Evolutionary conservation across 225 moss, liverwort and hornwort species (phyloP).

Genomic region (Rhytidiadelphus loreus): DNA sequence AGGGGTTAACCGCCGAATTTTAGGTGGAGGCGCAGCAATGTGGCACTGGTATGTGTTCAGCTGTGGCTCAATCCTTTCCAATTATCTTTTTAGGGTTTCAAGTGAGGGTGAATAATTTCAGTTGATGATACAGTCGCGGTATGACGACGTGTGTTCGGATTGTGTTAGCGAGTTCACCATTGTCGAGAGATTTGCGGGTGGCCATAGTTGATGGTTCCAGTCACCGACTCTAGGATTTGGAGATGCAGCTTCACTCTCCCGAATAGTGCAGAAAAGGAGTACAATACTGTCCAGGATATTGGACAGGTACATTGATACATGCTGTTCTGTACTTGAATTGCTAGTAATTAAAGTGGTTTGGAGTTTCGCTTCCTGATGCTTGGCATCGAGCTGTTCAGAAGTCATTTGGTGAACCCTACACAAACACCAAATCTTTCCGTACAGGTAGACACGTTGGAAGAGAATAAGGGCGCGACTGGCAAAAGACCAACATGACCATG

Average conservation of each 20-base stretch:
- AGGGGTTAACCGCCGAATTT: no score
- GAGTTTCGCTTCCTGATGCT: not conserved
- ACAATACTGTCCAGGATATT: conserved; percentile 43
- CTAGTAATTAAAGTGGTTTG: not conserved
- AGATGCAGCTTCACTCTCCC: conserved; percentile 63
- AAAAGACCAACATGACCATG: conserved; percentile 61
- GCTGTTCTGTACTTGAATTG: not conserved
- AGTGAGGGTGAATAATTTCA: not conserved
- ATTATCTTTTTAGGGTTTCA: not conserved
- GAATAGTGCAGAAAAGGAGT: conserved; percentile 41
- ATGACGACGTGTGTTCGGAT: not conserved
- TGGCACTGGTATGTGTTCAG: conserved; percentile 34
- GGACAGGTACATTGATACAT: conserved; percentile 32
- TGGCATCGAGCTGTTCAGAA: not conserved
- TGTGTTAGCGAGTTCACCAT: conserved; percentile 37
- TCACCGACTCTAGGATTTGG: conserved; percentile 62
- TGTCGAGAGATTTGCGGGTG: conserved; percentile 46
- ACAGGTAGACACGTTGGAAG: conserved; percentile 46
- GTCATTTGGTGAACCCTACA: not conserved
- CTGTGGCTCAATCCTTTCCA: not conserved
- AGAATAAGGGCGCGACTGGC: conserved; percentile 54
- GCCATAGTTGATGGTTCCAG: conserved; percentile 49
- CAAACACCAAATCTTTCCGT: not conserved
- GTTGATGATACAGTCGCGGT: not conserved
- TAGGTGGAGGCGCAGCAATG: conserved; percentile 43